A percentile compares a stretch with the other conserved stretches of the same genome.
phyloP scores from a whole-genome alignment of 2,329 filamentous ascomycete species.

The Fusarium decemcellulare region DNA sequence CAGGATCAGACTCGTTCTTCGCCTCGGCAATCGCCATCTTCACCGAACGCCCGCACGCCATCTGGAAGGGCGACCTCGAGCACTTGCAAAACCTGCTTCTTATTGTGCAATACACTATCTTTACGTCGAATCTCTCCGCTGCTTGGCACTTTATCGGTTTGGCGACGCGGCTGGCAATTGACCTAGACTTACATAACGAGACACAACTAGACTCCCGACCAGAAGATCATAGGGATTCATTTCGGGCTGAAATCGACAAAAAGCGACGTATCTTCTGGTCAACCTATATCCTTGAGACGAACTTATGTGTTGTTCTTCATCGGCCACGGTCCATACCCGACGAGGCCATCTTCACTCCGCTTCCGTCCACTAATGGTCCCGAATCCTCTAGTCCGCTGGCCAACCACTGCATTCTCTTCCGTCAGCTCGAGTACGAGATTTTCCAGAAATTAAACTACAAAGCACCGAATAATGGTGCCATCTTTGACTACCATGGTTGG shows the following conservation, averaged over 20 bases:
- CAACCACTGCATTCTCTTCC: conserved; percentile 39
- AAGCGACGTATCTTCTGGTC: conserved; percentile 32
- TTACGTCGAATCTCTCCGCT: conserved; percentile 29
- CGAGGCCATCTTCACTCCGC: conserved; percentile 28
- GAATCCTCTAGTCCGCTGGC: conserved; percentile 26
- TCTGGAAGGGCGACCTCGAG: conserved; percentile 26
- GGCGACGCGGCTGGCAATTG: conserved; percentile 28
- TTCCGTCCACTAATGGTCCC: conserved; percentile 6
- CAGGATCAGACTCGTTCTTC: conserved; percentile 28
- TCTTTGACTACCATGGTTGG: conserved; percentile 35
- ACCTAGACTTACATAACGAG: conserved; percentile 24
- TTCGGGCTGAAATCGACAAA: neutral
- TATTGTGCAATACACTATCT: conserved; percentile 31
- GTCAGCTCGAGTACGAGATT: conserved; percentile 45
- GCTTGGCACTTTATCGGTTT: conserved; percentile 40
- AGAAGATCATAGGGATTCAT: neutral
- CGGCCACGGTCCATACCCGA: conserved; percentile 35
- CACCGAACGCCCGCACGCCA: conserved; percentile 2
- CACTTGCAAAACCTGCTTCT: conserved; percentile 33
- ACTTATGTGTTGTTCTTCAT: conserved; percentile 27
- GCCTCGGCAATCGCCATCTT: conserved; percentile 17
- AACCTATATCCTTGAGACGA: conserved; percentile 33
- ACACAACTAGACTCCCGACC: neutral
- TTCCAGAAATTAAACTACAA: conserved; percentile 38
- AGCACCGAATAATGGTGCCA: conserved; percentile 16